Evolutionary conservation across 768 basidiomycete species (phyloP), one percentile per base, ranked within the genome.

Genomic region (Panaeolus cyanescens): DNA sequence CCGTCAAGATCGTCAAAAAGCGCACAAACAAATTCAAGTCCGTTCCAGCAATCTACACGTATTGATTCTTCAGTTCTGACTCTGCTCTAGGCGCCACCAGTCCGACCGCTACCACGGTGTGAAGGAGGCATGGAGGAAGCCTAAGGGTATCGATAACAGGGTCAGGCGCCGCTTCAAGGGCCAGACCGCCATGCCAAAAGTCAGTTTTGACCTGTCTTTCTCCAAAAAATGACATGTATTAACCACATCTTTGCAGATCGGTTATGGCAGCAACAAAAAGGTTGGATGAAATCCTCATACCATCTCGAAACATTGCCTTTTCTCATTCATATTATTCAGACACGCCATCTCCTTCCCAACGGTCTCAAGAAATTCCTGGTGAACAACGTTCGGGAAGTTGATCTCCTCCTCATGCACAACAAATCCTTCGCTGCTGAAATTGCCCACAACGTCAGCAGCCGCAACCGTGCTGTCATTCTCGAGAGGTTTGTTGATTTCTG

Each of bases 101-200:
- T 96, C 95, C 55, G 96, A 99, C 82, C 92, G 96, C 74, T 99
- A 97, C 84, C 87, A 93, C 77, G 81, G 91, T 67, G 95, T 99
- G 68, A 96, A 96, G 86, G 95, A 97, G 83, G 84, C 93, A 84
- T 99, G 97, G 97, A 87, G 97, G 77, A 99, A 99, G 84, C 97
- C 97, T 68, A 99, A 99, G 89, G 97, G 96, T 93, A 99, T 98
- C 71, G 96, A 99, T 77, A 99, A 99, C 89, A 89, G 96, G 72
- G 96, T 97, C 71, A 85, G 95, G 75, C 87, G 93, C 68, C 89
- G 92, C 72, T 95, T 94, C 85, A 97, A 95, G 84, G 96, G 96
- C 59, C 95, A 96, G 77, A 85, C 87, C 60, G 85, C 95, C 66
- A 98, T 99, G 96, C 96, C 96, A 74, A 96, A 95, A 85, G 95